phyloP scores from a whole-genome alignment of 768 basidiomycete genomes.

The Lentinus brumalis region DNA sequence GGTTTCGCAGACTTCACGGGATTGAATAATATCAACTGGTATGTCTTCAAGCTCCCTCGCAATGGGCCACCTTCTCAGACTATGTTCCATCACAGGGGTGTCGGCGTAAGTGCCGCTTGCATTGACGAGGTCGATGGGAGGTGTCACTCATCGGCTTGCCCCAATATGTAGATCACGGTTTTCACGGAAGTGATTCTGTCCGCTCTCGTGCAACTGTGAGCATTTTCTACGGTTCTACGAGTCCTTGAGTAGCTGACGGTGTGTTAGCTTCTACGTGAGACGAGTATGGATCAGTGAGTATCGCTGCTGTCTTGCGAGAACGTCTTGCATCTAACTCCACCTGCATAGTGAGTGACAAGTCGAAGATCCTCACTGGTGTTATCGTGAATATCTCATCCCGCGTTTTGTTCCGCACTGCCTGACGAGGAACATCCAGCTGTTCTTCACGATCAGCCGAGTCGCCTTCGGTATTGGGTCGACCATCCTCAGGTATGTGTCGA shows the following conservation, averaged over 20 bases:
- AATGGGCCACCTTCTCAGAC: neutral
- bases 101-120: neutral
- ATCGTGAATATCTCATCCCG: neutral
- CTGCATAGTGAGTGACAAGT: neutral
- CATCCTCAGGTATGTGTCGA: conserved; percentile 2
- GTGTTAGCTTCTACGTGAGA: neutral
- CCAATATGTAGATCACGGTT: neutral
- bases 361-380: neutral
- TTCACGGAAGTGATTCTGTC: conserved; percentile 1
- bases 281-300: conserved; percentile 1
- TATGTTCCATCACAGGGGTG: neutral
- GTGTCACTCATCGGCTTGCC: neutral
- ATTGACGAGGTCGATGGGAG: neutral
- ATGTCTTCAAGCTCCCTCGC: neutral
- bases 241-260: neutral
- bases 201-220: conserved; percentile 12
- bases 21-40: neutral
- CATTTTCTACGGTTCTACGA: neutral
- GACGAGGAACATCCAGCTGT: neutral
- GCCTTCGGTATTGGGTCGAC: conserved; percentile 12
- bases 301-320: neutral
- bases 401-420: neutral
- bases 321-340: neutral
- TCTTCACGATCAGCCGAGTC: conserved; percentile 6
- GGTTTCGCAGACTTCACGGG: neutral